phyloP scores from a whole-genome alignment of 2,329 filamentous ascomycete species.

The Fusarium temperatum region DNA sequence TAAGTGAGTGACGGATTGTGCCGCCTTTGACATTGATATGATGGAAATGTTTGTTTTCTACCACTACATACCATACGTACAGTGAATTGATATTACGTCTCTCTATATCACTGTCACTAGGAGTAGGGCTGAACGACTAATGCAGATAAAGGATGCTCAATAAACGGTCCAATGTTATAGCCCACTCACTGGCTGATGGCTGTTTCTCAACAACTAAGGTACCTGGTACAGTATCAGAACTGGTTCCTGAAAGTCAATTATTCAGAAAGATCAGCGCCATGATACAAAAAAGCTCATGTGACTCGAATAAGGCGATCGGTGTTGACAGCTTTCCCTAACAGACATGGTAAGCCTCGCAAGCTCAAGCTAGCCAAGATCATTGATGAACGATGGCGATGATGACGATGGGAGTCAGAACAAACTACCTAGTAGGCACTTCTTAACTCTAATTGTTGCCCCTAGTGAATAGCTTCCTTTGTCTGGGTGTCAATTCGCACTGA shows the following conservation, averaged over 20 bases:
- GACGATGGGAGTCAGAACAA: background rate
- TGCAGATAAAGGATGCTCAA: background rate
- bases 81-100: background rate
- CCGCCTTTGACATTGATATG: background rate
- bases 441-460: background rate
- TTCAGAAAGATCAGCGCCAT: background rate
- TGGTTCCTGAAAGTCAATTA: background rate
- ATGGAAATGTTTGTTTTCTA: background rate
- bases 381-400: background rate
- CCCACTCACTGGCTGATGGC: background rate
- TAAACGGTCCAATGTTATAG: background rate
- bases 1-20: constrained; percentile 24
- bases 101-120: background rate
- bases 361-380: background rate
- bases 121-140: background rate
- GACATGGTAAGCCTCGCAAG: constrained; percentile 6
- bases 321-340: constrained; percentile 8
- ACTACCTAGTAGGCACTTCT: background rate
- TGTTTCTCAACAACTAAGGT: background rate
- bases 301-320: constrained; percentile 22
- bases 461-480: background rate
- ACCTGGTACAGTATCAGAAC: background rate
- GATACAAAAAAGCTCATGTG: background rate
- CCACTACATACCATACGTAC: background rate
- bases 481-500: background rate